Base-by-base conservation (phyloP, 2,329 filamentous ascomycete species). In the Blumeria hordei region DNA sequence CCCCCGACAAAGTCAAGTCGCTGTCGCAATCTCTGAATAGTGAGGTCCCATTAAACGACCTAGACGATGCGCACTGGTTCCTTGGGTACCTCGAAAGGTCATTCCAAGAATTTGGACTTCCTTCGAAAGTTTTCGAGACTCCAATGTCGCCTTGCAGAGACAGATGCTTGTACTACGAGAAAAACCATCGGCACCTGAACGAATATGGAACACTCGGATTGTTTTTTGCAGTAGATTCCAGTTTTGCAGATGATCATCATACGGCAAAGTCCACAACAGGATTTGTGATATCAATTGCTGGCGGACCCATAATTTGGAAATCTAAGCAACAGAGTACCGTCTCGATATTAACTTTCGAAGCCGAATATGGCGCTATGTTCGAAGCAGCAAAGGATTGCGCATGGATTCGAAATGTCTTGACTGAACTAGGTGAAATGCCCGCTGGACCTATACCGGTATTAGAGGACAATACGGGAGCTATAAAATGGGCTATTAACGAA, bases 391-490 rank as follows among this genome's bases (percentile, higher is more conserved):
- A 51, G 36, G 49, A 51, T 16, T 51, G 49, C 49, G 49, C 49
- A 7, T 51, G 49, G 49, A 51, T 51, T 12, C 28, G 32, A 51
- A 51, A 3, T 36, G 36, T 51, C 36, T 34, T 51, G 6, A 35
- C 28, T 4, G 49, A 51, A 28, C 33, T 51, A 8, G 49, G 21
- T 35, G 32, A 51, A 12, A 51, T 51, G 49, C 49, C 49, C 3
- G 18, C 14, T 35, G 49, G 32, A 18, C 49, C 49, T 35, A 51
- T 51, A 35, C 1, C 8, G 12, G 36, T 51, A 12, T 18, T 36
- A 14, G 49, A 51, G 18, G 49, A 51, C 21, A 51, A 51, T 51
- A 51, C 49, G 18, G 49, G 49, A 8, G 49, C 49, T 14, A 51
- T 6, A 34, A 51, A 51, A 36, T 51, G 32, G 49, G 14, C 32